A percentile compares a stretch with the other conserved stretches of the same genome.
These are phyloP conservation scores for Penicillium sp. DNA, from an alignment of 2,329 filamentous ascomycete species.

Conservation along the genomic window DNA sequence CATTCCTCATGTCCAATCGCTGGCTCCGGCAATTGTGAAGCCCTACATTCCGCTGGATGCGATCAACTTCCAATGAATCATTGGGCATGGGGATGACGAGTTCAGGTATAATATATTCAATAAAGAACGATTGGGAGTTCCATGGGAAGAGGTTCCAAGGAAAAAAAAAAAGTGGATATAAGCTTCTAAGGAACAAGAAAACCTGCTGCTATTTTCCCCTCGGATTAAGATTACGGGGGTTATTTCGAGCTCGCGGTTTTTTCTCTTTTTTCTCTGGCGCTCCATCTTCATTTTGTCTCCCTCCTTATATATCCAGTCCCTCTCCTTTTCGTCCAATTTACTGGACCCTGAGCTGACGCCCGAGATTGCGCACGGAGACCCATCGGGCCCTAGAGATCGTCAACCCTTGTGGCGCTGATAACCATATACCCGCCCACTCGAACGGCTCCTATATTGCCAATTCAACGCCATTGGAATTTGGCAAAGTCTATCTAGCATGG, in stretches of 20 bases:
- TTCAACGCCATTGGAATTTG: slow-evolving; percentile 1
- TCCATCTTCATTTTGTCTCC: not conserved
- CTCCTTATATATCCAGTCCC: not conserved
- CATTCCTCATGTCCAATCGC: slow-evolving; percentile 8
- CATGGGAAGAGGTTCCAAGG: slow-evolving; percentile 4
- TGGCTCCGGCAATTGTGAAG: slow-evolving; percentile 1
- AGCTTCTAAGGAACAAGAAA: slow-evolving; percentile 8
- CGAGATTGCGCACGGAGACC: slow-evolving; percentile 7
- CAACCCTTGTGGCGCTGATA: slow-evolving; percentile 6
- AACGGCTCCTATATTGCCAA: not conserved
- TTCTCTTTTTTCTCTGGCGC: not conserved
- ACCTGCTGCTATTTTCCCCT: slow-evolving; percentile 12
- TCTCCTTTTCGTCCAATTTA: not conserved
- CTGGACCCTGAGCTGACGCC: not conserved
- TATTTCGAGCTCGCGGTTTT: not conserved
- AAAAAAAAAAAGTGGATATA: slow-evolving; percentile 9
- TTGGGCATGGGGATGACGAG: slow-evolving; percentile 4
- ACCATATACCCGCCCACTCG: slow-evolving; percentile 2
- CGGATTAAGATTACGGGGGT: slow-evolving; percentile 15
- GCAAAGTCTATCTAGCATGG: slow-evolving; percentile 22
- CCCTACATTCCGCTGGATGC: slow-evolving; percentile 3
- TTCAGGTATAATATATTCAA: not conserved
- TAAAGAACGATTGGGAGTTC: not conserved
- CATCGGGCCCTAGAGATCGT: slow-evolving; percentile 8
- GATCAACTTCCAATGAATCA: slow-evolving; percentile 3